phyloP scores from a whole-genome alignment of 139 green algal genomes.

The Coccomyxa sp. region DNA sequence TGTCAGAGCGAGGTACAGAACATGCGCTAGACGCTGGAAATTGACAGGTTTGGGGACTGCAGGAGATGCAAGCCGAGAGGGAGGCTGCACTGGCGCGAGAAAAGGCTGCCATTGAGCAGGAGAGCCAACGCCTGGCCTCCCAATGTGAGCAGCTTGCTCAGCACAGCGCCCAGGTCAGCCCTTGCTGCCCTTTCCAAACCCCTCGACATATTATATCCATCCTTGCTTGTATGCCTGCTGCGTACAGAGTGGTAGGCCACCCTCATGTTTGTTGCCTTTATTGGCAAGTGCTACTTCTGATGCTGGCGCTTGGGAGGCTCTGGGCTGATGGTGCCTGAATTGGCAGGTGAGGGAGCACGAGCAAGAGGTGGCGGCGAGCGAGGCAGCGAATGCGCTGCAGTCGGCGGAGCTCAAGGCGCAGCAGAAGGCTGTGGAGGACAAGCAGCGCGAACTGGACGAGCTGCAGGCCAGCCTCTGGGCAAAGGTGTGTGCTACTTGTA shows the following conservation, averaged over 20 bases:
- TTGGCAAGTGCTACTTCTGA: background rate
- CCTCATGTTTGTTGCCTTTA: no score
- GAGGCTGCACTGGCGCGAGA: background rate
- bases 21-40: no score
- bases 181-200: no score
- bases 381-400: background rate
- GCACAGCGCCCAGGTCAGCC: background rate
- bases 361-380: background rate
- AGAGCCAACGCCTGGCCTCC: background rate
- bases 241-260: no score
- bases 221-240: no score
- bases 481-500: background rate
- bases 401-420: background rate
- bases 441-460: background rate
- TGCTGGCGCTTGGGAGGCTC: background rate
- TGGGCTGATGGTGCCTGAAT: background rate
- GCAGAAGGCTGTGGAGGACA: background rate
- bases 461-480: conserved; percentile 10
- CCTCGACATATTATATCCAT: no score
- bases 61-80: background rate
- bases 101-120: background rate
- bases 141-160: background rate
- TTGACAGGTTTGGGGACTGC: background rate
- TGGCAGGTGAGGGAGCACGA: background rate
- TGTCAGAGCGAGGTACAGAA: no score